Evolutionary conservation across 1,284 basidiomycete genomes (phyloP), one percentile per base, ranked within the genome.

Genomic region (Exobasidium cylindrosporum): DNA sequence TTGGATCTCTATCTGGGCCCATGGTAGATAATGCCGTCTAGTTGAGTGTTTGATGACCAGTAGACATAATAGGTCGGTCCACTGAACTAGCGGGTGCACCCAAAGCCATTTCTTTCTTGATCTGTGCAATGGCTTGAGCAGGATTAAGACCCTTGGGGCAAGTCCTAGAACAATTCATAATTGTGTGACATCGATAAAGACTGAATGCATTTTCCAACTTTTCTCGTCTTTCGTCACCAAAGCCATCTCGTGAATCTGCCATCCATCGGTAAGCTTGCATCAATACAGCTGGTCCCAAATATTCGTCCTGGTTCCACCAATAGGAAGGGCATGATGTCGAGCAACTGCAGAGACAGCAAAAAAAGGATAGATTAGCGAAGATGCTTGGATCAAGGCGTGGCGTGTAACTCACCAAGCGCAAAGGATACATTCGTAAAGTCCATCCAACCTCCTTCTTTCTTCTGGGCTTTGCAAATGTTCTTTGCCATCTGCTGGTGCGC

Each of bases 241-340:
- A 87, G 32, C 87, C 82, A 81, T 98, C 95, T 73, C 94, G 84
- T 64, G 92, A 96, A 82, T 98, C 95, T 10, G 94, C 93, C 81
- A 98, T 96, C 95, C 95, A 98, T 74, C 94, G 86, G 78, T 82
- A 83, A n/a, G 82, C 81, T 72, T 83, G 82, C 92, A 97, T 94
- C 73, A 97, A 84, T 0, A 93, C 93, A 7, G 94, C 95, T 4
- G 95, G 95, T 54, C 95, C 94, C 54, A 97, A 88, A 83, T 97
- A 98, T 82, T 93, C 89, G 80, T 98, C 93, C 83, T 95, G 91
- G 84, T 97, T 97, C 95, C 95, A 97, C 95, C 95, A 97, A 83
- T 97, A 97, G 62, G 86, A 87, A 64, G 75, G 72, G 85, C 94
- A 97, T 56, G 89, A 92, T 0, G 94, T 97, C 50, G 92, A 93